Base-by-base conservation (phyloP, 2,329 filamentous ascomycete species). In the Fusarium nurragi region DNA sequence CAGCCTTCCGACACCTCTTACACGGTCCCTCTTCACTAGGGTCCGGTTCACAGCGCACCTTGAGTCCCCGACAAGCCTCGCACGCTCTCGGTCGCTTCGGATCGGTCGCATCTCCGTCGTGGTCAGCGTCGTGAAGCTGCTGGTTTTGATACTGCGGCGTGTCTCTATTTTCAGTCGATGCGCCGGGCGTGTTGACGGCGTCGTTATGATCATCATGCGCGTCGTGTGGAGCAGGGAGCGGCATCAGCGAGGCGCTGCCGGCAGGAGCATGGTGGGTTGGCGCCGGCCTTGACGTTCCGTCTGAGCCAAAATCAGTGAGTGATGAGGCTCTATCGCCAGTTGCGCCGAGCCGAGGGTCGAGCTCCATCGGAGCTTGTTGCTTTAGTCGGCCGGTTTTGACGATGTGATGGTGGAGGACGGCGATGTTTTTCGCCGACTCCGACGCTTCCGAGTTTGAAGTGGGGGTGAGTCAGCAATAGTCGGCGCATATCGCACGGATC, bases 21-120 rank as follows among this genome's bases (percentile, higher is more conserved):
- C 90, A 93, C 5, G 89, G 83, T 6, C 87, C 87, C 22, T 89
- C 85, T 5, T 80, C 80, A 45, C 88, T 84, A 18, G 84, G 82
- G 67, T 93, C 90, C 22, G 90, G 89, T 73, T 97, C 93, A 78
- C 93, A 97, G 67, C 92, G 90, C 59, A 97, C 93, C 76, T 93
- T 93, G 48, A 93, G 80, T 22, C 88, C 86, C 41, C 90, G 87
- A 73, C 90, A 93, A 4, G 89, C 87, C 74, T 93, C 90, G 76
- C 90, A 93, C 30, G 90, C 90, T 25, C 90, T 85, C 5, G 87
- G 83, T 54, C 90, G 86, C 75, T 90, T 92, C 30, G 85, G 79
- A 38, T 90, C 88, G 49, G 54, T 67, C 25, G 70, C 74, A 28
- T 69, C 71, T 7, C 45, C 52, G 26, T 65, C 71, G 25, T 51